Base-by-base conservation (phyloP, 805 yeast genomes). In the Sugiyamaella marilandica region DNA sequence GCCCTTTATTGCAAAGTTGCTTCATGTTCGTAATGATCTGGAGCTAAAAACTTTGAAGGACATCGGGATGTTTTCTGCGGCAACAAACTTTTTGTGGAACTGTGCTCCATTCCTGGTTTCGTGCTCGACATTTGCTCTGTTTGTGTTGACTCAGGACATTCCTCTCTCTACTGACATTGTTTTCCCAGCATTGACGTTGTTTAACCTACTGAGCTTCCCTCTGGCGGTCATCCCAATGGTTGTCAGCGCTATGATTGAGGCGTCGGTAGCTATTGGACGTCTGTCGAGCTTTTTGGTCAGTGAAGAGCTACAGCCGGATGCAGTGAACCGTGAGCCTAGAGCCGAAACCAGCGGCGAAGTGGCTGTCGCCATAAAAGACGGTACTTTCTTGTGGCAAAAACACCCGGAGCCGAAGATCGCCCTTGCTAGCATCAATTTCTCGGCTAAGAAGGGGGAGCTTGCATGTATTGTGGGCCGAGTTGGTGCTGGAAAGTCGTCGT, bases 61-160 rank as follows among this genome's bases (percentile, higher is more conserved):
- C 1, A 69, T 85, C 47, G 80, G 89, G 29, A 77, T 76, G 57
- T 87, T 89, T 69, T 90, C 97, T 29, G 95, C 97, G 2, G 75
- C 89, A 52, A 78, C 97, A 7, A 75, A 91, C 49, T 94, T 92
- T 50, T 80, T 87, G 51, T 94, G 95, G 82, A 84, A 81, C 53
- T 78, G 88, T 63, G 88, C 96, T 43, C 98, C 99, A 32, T 87
- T 87, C 65, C 73, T 95, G 59, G 99, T 94, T 31, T 85, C 95
- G 47, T 86, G 96, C 70, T 80, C 88, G 1, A 94, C 99, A 0
- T 94, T 94, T 74, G 96, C 87, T 2, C 76, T 85, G 13, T 95
- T 86, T 65, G 85, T 85, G 21, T 74, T 76, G 51, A 70, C 82
- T 39, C 78, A 82, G 50, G 79, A 78, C 56, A 74, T 67, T 48